Base-by-base conservation (phyloP, 139 green algal genomes). In the Pseudopediastrum boryanum region DNA sequence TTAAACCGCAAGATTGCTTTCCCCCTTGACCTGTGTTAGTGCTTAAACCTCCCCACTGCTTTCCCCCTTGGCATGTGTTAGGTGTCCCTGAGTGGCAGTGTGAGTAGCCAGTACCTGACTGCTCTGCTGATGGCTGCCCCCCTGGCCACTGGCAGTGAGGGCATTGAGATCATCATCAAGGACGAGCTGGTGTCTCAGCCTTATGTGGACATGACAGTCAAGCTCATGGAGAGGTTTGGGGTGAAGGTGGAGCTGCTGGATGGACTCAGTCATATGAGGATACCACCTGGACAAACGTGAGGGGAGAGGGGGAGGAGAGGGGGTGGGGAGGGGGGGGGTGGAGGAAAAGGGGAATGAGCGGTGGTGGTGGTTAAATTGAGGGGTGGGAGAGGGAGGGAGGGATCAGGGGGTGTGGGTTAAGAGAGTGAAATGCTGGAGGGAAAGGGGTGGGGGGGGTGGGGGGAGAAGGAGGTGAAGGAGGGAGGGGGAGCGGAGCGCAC, bases 181-280 rank as follows among this genome's bases (percentile, higher is more conserved):
- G 95, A 99, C 80, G 90, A 98, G 85, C 90, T 99, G 12, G 87
- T 99, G 5, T 93, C 81, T 25, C 85, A 98, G 90, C 96, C 96
- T 1, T 99, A 99, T 79, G 94, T 99, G 43, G 93, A 98, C 80
- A 99, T 99, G 96, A 99, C 96, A 0, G 84, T 99, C 36, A 93
- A 95, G 83, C 92, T 99, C 7, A 99, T 99, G 96, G 88, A 98
- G 89, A 85, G 91, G 13, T 98, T 98, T 85, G 93, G 94, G 1
- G 90, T 97, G 27, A 82, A 84, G 80, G 93, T 97, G 69, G 77
- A 97, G 59, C 73, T 77, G 44, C 73, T 96, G 44, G 85, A 97
- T 48, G 93, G 93, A 0, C 81, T 97, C 79, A 94, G 72, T 33
- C 93, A 96, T 86, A 87, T 97, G 83, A 76, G 73, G 41, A 87